Conservation (phyloP, 73 alveolate genomes). For the Paramecium biaurelia region DNA sequence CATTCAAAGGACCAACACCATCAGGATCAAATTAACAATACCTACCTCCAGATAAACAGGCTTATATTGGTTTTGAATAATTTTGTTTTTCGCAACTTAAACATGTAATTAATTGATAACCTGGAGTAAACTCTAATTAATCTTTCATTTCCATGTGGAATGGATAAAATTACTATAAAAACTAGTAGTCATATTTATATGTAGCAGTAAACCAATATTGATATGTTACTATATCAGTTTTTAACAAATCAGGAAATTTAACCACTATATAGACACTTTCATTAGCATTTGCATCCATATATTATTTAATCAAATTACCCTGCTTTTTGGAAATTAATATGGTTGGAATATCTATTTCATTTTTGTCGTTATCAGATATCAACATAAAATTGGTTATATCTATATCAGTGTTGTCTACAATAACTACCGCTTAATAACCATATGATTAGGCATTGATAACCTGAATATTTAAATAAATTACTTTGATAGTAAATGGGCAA, state of each 20-base stretch:
- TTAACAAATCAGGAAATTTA: not conserved
- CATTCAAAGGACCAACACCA: conserved; percentile 37
- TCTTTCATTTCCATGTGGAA: not conserved
- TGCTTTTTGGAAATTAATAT: not conserved
- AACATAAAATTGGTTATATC: not conserved
- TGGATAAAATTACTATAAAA: conserved; percentile 35
- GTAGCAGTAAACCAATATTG: not conserved
- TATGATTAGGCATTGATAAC: not conserved
- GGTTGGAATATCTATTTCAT: not conserved
- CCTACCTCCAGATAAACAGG: conserved; percentile 58
- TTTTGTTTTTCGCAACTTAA: not conserved
- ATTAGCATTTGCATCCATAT: not conserved
- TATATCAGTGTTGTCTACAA: not conserved
- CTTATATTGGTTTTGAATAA: not conserved
- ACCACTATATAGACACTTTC: not conserved
- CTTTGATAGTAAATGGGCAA: not conserved
- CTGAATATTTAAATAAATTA: not conserved
- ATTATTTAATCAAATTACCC: not conserved
- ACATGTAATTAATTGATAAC: not conserved
- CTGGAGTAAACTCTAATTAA: not conserved
- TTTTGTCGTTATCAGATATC: not conserved
- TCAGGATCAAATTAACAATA: conserved; percentile 60
- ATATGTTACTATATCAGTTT: not conserved
- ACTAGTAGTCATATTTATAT: not conserved
- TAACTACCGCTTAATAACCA: not conserved